Percentiles rank a stretch among this genome's conserved stretches.
These are phyloP conservation scores for Nakaseomyces sp. DNA, from an alignment of 1,139 yeast genomes.

Conservation along the genomic window DNA sequence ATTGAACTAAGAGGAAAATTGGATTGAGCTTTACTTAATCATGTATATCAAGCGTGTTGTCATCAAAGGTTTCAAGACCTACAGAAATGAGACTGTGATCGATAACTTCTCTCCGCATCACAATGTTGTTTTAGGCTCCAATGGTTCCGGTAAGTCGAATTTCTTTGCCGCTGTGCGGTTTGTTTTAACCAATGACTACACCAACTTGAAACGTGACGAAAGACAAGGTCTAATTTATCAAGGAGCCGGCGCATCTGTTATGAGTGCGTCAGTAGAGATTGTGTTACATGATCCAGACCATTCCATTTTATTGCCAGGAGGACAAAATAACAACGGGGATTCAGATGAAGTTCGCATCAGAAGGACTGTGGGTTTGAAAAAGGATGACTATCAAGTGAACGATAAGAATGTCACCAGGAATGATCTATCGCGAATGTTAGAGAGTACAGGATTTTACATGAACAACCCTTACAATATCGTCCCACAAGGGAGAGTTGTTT, in stretches of 20 bases:
- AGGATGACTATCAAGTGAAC: constrained; percentile 79
- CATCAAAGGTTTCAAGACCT: constrained; percentile 92
- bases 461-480: constrained; percentile 93
- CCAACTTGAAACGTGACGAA: constrained; percentile 81
- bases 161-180: constrained; percentile 93
- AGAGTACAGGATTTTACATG: constrained; percentile 86
- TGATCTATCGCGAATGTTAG: constrained; percentile 75
- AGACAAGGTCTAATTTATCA: constrained; percentile 83
- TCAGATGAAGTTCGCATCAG: constrained; percentile 56
- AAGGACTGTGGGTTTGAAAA: constrained; percentile 85
- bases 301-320: constrained; percentile 52
- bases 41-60: constrained; percentile 44
- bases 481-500: constrained; percentile 87
- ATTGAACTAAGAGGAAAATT: no score
- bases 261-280: constrained; percentile 90
- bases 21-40: background rate
- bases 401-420: constrained; percentile 69
- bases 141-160: constrained; percentile 95
- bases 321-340: constrained; percentile 37
- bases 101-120: constrained; percentile 72
- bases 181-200: constrained; percentile 84
- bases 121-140: constrained; percentile 88
- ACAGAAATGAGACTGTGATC: constrained; percentile 72
- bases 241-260: constrained; percentile 64
- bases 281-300: constrained; percentile 75